Percentiles rank a stretch among this genome's conserved stretches.
These are phyloP conservation scores for Sarcocystis neurona DNA, from an alignment of 169 alveolate genomes.

Conservation along the genomic window DNA sequence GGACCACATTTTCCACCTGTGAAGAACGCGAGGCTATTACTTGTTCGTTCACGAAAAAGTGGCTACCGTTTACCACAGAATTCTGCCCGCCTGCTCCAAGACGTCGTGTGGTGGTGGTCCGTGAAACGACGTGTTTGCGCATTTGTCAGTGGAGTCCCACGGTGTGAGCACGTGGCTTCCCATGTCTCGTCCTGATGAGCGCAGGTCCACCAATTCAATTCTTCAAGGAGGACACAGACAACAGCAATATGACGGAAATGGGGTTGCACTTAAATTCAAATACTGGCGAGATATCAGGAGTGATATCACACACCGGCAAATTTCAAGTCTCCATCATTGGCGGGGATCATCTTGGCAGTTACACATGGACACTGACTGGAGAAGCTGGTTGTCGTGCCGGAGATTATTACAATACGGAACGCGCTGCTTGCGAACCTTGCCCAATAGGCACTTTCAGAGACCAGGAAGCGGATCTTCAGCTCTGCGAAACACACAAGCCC, in stretches of 20 bases:
- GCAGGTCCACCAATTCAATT: slow-evolving; percentile 57
- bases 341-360: slow-evolving; percentile 54
- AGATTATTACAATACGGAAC: slow-evolving; percentile 39
- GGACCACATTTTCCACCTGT: too few relatives aligned
- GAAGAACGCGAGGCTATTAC: too few relatives aligned
- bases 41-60: too few relatives aligned
- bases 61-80: too few relatives aligned
- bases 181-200: not conserved
- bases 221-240: slow-evolving; percentile 50
- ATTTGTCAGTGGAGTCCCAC: too few relatives aligned
- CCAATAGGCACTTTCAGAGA: slow-evolving; percentile 65
- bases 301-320: slow-evolving; percentile 50
- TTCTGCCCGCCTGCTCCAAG: too few relatives aligned
- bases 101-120: too few relatives aligned
- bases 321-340: slow-evolving; percentile 51
- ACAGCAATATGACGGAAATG: slow-evolving; percentile 37
- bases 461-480: slow-evolving; percentile 55
- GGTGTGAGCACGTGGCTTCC: too few relatives aligned
- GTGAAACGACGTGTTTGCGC: too few relatives aligned
- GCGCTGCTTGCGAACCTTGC: slow-evolving; percentile 56
- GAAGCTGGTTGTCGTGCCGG: slow-evolving; percentile 65
- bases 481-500: slow-evolving; percentile 52
- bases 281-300: slow-evolving; percentile 55
- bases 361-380: slow-evolving; percentile 52
- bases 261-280: slow-evolving; percentile 56